These are phyloP conservation scores for Daldinia loculata DNA, from an alignment of 495 filamentous ascomycete species.

Conservation along the genomic window DNA sequence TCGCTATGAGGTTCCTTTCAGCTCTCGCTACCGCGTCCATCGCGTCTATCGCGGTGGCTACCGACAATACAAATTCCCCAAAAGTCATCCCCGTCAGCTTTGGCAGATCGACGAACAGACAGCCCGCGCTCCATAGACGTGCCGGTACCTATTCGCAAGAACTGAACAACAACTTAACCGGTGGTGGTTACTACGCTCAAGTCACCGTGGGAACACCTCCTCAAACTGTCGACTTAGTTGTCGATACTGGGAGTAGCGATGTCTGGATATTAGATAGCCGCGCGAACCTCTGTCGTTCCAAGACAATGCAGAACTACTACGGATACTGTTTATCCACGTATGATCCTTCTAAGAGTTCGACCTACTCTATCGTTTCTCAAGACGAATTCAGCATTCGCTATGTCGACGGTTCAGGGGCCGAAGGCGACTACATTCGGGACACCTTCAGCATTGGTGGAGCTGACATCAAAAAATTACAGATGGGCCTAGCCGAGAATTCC, in stretches of 20 bases:
- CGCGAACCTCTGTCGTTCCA: slow-evolving; percentile 55
- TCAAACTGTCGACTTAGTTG: slow-evolving; percentile 61
- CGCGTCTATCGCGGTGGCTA: slow-evolving; percentile 13
- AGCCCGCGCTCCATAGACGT: slow-evolving; percentile 31
- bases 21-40: slow-evolving; percentile 18
- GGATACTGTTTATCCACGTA: slow-evolving; percentile 46
- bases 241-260: slow-evolving; percentile 90
- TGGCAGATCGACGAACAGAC: slow-evolving; percentile 24
- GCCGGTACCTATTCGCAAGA: slow-evolving; percentile 48
- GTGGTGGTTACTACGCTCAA: slow-evolving; percentile 69
- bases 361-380: slow-evolving; percentile 69
- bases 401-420: slow-evolving; percentile 69
- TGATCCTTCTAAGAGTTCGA: slow-evolving; percentile 70
- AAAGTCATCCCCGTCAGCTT: slow-evolving; percentile 42
- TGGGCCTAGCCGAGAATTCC: slow-evolving; percentile 80
- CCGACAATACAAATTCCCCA: slow-evolving; percentile 24
- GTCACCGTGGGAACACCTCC: slow-evolving; percentile 74
- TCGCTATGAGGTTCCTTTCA: slow-evolving; percentile 36
- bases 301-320: slow-evolving; percentile 45
- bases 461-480: slow-evolving; percentile 73
- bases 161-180: slow-evolving; percentile 58
- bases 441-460: slow-evolving; percentile 72
- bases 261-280: slow-evolving; percentile 69
- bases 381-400: slow-evolving; percentile 83
- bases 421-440: slow-evolving; percentile 84